Evolutionary conservation across 2,329 filamentous ascomycete genomes (phyloP).

Genomic region (Cladophialophora immunda): DNA sequence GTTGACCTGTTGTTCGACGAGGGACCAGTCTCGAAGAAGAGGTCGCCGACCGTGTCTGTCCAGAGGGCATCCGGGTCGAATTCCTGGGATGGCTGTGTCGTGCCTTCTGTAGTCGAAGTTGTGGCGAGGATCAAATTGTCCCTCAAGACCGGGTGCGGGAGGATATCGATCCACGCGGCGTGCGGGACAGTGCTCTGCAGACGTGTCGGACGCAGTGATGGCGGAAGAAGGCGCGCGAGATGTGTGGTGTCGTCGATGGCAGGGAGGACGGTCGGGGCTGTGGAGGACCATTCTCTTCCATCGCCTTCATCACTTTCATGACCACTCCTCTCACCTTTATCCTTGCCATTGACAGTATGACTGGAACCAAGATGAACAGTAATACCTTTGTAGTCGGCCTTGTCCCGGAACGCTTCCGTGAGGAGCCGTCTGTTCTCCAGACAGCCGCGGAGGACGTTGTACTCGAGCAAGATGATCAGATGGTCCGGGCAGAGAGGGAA

Average conservation of each 20-base stretch:
- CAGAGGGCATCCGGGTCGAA: conserved; percentile 57
- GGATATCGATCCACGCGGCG: conserved; percentile 54
- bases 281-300: not conserved
- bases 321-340: no score
- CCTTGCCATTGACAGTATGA: not conserved
- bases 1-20: no score
- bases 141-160: conserved; percentile 50
- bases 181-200: conserved; percentile 53
- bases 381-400: no score
- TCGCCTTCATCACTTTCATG: not conserved
- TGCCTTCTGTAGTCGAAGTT: not conserved
- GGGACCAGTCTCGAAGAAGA: conserved; percentile 54
- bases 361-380: not conserved
- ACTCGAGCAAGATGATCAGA: conserved; percentile 55
- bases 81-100: conserved; percentile 35
- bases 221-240: conserved; percentile 8
- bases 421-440: conserved; percentile 46
- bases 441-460: conserved; percentile 51
- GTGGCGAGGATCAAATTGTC: conserved; percentile 51
- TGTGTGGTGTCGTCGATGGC: not conserved
- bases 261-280: not conserved
- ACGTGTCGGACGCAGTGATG: conserved; percentile 45
- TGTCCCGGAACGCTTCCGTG: no score
- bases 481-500: conserved; percentile 54
- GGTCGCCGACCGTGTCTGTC: conserved; percentile 53